phyloP scores from a whole-genome alignment of 345 rosid species.

The Moringa oleifera region DNA sequence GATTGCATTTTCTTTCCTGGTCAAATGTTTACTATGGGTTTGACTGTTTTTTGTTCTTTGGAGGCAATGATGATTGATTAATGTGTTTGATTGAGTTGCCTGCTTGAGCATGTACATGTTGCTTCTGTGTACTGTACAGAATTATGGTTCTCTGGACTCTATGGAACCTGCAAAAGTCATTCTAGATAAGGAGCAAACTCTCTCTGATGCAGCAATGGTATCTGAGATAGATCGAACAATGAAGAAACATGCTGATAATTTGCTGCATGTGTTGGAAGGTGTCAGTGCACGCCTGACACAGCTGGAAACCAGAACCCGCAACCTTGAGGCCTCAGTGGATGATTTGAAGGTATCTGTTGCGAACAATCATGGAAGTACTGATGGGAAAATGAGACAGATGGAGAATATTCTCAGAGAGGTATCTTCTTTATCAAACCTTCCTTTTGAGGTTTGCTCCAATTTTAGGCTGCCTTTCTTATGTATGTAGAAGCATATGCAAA shows the following conservation, averaged over 20 bases:
- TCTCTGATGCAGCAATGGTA: slow-evolving; percentile 30
- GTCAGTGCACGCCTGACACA: slow-evolving; percentile 76
- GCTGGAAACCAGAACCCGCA: slow-evolving; percentile 65
- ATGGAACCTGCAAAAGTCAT: slow-evolving; percentile 49
- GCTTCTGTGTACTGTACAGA: slow-evolving; percentile 26
- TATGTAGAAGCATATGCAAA: background rate
- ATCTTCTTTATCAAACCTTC: slow-evolving; percentile 11
- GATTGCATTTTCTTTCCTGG: too few relatives aligned
- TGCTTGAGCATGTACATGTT: slow-evolving; percentile 4
- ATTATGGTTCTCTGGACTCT: slow-evolving; percentile 63
- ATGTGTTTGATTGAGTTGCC: background rate
- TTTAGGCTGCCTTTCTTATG: background rate
- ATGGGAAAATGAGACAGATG: slow-evolving; percentile 80
- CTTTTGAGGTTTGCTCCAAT: background rate
- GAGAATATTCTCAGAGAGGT: slow-evolving; percentile 86
- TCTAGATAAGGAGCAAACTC: slow-evolving; percentile 46
- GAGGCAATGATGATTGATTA: too few relatives aligned
- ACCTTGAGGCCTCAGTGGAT: slow-evolving; percentile 70
- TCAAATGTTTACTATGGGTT: too few relatives aligned
- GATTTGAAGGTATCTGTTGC: slow-evolving; percentile 78
- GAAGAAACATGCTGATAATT: slow-evolving; percentile 66
- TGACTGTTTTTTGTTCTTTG: background rate
- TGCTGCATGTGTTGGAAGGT: slow-evolving; percentile 64
- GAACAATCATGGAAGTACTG: slow-evolving; percentile 69
- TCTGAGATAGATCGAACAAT: slow-evolving; percentile 65